Base-by-base conservation (phyloP, 1,284 basidiomycete species). In the Rhizopogon parksii region DNA sequence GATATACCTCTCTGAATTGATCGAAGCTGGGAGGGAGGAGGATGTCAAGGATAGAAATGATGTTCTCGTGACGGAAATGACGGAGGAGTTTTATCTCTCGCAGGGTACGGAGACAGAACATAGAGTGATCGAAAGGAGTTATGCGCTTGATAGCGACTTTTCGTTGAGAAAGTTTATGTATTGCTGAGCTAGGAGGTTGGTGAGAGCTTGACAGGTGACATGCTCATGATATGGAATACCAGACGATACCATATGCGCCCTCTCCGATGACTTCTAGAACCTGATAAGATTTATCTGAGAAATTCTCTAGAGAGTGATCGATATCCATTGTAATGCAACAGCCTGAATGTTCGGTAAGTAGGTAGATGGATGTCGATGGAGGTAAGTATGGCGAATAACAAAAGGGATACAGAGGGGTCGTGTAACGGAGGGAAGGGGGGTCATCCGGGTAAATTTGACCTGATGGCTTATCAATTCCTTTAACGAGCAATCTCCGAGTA, bases 251-350 rank as follows among this genome's bases (percentile, higher is more conserved):
- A 65, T 91, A 91, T 46, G 88, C 88, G 49, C 88, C 87, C 68
- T 90, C 88, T 52, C 93, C 93, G 46, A 95, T 88, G 58, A 94
- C 88, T 68, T 95, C 91, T 58, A 93, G 79, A 3, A 92, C 84
- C 66, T 88, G 85, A 65, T 94, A 94, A 59, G 88, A 79, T 35
- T 81, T 82, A 24, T 56, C 65, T 37, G 67, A 51, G 25, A 64
- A 64, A 40, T 53, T 64, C 49, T 64, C 65, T 6, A 68, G 66
- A 32, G 63, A 54, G 40, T 36, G 47, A 49, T 64, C 62, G 25
- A 43, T 12, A 43, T 43, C 40, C 40, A 43, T 43, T 6, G 27
- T 43, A 11, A 30, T 24, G 27, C 27, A 30, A 30, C 27, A 30
- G 27, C 8, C 21, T 24, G 27, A 30, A 9, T 30, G 27, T 30